Percentiles rank a stretch among this genome's conserved stretches.
These are phyloP conservation scores for Alnus rubra DNA, from an alignment of 306 rosid species.

Conservation along the genomic window DNA sequence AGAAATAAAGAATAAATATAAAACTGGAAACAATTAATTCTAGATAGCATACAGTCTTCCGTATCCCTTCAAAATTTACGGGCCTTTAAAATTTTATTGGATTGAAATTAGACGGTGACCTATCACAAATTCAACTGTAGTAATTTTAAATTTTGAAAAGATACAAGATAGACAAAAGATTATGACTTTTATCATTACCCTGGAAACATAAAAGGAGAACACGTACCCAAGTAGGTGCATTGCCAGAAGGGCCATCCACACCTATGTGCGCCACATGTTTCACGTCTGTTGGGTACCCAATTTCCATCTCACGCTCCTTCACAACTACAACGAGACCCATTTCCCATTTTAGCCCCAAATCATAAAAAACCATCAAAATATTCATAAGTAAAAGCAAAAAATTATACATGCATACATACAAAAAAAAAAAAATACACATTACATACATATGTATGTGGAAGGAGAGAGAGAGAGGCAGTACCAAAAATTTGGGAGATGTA, in stretches of 20 bases:
- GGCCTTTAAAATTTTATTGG: too few species aligned
- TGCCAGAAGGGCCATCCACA: constrained; percentile 66
- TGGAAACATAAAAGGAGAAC: too few species aligned
- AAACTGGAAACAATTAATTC: too few species aligned
- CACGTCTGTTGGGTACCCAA: constrained; percentile 85
- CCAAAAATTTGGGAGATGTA: constrained; percentile 50
- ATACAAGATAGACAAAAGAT: too few species aligned
- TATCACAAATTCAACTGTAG: too few species aligned
- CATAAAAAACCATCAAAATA: not conserved
- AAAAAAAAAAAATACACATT: not conserved
- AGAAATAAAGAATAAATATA: not conserved
- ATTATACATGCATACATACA: not conserved
- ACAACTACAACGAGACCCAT: constrained; percentile 53
- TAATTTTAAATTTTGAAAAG: too few species aligned
- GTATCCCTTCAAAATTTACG: too few species aligned
- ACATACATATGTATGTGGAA: not conserved
- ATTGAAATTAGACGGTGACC: too few species aligned
- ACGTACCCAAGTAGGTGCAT: constrained; percentile 74
- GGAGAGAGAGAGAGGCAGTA: constrained; percentile 22
- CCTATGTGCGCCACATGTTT: constrained; percentile 91
- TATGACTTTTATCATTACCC: too few species aligned
- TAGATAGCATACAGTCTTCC: too few species aligned
- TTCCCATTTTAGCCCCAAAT: constrained; percentile 28
- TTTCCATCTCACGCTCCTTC: constrained; percentile 86
- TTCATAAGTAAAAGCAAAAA: not conserved